phyloP scores from a whole-genome alignment of 331 rosid species.

The Malus hybrid region DNA sequence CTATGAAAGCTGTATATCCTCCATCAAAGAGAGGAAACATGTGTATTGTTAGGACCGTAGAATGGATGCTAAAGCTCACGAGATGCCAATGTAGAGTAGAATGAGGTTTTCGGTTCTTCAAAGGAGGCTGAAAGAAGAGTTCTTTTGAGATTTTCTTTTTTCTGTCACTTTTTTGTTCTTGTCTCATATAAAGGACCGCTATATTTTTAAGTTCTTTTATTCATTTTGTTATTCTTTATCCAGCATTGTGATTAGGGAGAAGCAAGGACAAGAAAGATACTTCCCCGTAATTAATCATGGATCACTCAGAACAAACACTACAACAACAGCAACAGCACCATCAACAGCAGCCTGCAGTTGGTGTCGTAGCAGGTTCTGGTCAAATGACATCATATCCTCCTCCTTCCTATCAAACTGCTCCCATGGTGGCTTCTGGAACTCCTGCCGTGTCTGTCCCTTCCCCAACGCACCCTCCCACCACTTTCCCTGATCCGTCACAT shows the following conservation, averaged over 20 bases:
- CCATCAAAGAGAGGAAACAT: too few relatives aligned
- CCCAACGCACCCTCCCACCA: slow-evolving; percentile 39
- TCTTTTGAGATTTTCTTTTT: not conserved
- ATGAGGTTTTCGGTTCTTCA: too few relatives aligned
- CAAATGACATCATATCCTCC: slow-evolving; percentile 59
- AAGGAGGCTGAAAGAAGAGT: not conserved
- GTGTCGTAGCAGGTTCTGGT: slow-evolving; percentile 35
- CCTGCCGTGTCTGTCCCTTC: slow-evolving; percentile 46
- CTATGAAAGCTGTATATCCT: too few relatives aligned
- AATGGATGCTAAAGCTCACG: too few relatives aligned
- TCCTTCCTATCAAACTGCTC: slow-evolving; percentile 42
- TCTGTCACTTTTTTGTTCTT: not conserved
- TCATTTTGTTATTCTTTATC: not conserved
- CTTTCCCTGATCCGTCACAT: slow-evolving; percentile 49
- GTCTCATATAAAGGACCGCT: not conserved
- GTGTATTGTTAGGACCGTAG: too few relatives aligned
- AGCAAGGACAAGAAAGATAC: slow-evolving; percentile 23
- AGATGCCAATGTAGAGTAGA: too few relatives aligned
- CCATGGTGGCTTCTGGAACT: slow-evolving; percentile 58
- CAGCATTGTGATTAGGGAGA: slow-evolving; percentile 25
- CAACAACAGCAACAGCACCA: slow-evolving; percentile 18
- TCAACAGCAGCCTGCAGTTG: slow-evolving; percentile 24
- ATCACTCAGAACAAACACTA: slow-evolving; percentile 54
- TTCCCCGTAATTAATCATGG: slow-evolving; percentile 34
- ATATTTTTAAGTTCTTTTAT: slow-evolving; percentile 1